Evolutionary conservation across 371 early-diverging fungal species (phyloP).

Genomic region (Mucor irregularis): DNA sequence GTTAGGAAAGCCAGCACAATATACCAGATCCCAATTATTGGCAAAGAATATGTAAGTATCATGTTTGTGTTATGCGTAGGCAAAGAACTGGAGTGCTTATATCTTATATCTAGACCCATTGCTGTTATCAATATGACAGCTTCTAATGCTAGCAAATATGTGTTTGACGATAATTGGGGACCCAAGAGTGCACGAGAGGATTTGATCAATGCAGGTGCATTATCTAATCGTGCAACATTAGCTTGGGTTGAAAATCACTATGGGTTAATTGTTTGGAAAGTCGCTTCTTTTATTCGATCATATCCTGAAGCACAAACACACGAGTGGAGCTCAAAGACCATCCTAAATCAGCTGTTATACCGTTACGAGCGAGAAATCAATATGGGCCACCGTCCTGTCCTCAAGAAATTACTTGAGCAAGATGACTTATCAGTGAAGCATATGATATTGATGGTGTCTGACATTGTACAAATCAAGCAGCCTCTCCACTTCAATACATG

Average conservation of each 20-base stretch:
- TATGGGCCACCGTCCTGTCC: conserved; percentile 62
- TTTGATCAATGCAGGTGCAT: conserved; percentile 44
- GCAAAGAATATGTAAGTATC: conserved; percentile 21
- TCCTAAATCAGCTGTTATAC: conserved; percentile 63
- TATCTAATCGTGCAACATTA: conserved; percentile 33
- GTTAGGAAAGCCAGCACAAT: conserved; percentile 22
- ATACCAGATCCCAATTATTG: conserved; percentile 15
- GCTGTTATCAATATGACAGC: conserved; percentile 35
- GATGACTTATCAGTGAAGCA: conserved; percentile 60
- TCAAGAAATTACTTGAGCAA: conserved; percentile 71
- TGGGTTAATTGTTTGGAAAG: conserved; percentile 73
- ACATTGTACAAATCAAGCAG: conserved; percentile 28
- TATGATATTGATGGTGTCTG: conserved; percentile 72
- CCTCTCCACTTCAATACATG: conserved; percentile 12
- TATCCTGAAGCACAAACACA: conserved; percentile 49
- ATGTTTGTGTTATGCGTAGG: too few species aligned
- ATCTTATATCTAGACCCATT: background rate
- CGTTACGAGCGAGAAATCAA: conserved; percentile 76
- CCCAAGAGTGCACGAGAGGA: conserved; percentile 37
- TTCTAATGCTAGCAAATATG: conserved; percentile 24
- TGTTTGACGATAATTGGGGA: conserved; percentile 48
- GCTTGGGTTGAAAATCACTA: conserved; percentile 77
- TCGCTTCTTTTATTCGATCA: conserved; percentile 60
- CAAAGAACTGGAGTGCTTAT: too few species aligned
- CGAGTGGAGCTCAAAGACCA: conserved; percentile 49